These are phyloP conservation scores for Lipomyces chichibuensis DNA, from an alignment of 805 yeast species.

Conservation along the genomic window DNA sequence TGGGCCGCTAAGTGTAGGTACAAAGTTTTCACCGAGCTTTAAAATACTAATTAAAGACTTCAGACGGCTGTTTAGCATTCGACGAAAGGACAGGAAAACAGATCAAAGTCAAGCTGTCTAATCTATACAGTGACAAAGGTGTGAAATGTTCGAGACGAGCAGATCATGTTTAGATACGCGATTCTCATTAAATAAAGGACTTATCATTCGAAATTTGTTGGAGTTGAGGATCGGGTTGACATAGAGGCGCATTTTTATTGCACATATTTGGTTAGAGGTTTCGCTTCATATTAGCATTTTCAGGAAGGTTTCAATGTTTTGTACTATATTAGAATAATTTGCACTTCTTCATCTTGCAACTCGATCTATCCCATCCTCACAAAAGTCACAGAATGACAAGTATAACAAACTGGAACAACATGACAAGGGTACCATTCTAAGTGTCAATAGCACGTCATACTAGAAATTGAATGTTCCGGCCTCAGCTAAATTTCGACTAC, in stretches of 20 bases:
- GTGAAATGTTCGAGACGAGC: slow-evolving; percentile 29
- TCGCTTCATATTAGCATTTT: neutral
- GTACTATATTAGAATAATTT: neutral
- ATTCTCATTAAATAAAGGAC: neutral
- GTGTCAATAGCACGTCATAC: neutral
- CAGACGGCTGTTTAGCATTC: slow-evolving; percentile 46
- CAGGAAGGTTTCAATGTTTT: neutral
- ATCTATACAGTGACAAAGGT: slow-evolving; percentile 66
- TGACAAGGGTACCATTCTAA: slow-evolving; percentile 37
- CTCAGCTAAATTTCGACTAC: slow-evolving; percentile 17
- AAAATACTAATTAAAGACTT: neutral
- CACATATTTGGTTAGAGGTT: neutral
- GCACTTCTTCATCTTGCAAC: too few species aligned
- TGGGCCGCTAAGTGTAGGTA: slow-evolving; percentile 63
- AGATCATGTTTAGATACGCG: slow-evolving; percentile 12
- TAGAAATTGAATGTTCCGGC: slow-evolving; percentile 17
- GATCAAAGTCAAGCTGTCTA: slow-evolving; percentile 49
- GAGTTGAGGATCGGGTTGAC: neutral
- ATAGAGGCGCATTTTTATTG: neutral
- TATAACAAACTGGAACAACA: slow-evolving; percentile 36
- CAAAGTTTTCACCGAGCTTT: slow-evolving; percentile 43
- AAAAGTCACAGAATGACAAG: neutral
- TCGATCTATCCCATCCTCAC: neutral
- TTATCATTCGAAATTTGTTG: neutral
- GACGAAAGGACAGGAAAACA: slow-evolving; percentile 53